Evolutionary conservation across 306 rosid species (phyloP).

Genomic region (Oemleria cerasiformis): DNA sequence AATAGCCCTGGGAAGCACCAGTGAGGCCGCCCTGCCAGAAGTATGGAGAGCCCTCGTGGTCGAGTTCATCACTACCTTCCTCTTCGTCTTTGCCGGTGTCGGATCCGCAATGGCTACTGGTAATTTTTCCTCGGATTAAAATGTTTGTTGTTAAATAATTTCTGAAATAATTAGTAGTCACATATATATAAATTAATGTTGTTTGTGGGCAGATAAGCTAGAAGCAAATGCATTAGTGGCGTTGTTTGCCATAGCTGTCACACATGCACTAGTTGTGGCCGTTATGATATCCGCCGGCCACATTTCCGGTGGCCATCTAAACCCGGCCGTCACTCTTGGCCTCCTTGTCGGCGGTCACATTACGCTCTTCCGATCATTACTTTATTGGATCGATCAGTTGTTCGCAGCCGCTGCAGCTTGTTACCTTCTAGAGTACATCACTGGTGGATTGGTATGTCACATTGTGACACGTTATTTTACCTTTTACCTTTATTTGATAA

Average conservation of each 20-base stretch:
- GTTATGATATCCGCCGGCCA: constrained; percentile 87
- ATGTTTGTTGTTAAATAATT: too few species aligned
- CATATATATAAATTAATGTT: too few species aligned
- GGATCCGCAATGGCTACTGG: constrained; percentile 78
- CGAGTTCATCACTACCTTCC: constrained; percentile 80
- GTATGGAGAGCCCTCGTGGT: constrained; percentile 73
- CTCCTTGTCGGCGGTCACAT: constrained; percentile 81
- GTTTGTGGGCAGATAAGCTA: constrained; percentile 58
- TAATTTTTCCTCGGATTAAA: too few species aligned
- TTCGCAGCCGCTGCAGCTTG: constrained; percentile 60
- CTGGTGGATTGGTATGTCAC: constrained; percentile 69
- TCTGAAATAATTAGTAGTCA: too few species aligned
- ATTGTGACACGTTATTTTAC: too few species aligned
- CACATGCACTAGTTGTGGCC: constrained; percentile 82
- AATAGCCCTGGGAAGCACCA: constrained; percentile 56
- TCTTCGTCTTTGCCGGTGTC: constrained; percentile 81
- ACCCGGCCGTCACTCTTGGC: constrained; percentile 85
- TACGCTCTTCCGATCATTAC: constrained; percentile 60
- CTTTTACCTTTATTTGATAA: too few species aligned
- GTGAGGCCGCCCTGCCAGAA: constrained; percentile 65
- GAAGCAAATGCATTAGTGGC: constrained; percentile 51
- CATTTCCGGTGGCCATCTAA: constrained; percentile 90
- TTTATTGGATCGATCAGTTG: constrained; percentile 81
- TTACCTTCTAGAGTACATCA: constrained; percentile 57
- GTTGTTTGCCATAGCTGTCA: constrained; percentile 61